These are phyloP conservation scores for Hysterium pulicare DNA, from an alignment of 2,329 filamentous ascomycete genomes.

Conservation along the genomic window DNA sequence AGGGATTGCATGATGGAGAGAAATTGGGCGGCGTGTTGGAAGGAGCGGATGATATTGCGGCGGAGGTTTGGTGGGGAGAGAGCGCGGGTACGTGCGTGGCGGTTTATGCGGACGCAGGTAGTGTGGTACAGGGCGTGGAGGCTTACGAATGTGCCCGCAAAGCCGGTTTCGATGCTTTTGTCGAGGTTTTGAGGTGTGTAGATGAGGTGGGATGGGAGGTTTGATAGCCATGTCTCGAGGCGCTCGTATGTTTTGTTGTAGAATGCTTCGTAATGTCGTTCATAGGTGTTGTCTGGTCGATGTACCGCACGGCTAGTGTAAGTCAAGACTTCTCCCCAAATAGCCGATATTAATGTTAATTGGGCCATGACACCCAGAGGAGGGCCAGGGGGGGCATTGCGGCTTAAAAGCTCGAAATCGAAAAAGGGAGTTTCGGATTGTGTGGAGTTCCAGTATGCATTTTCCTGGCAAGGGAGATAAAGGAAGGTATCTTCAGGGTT, in stretches of 20 bases:
- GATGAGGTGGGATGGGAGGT: slow-evolving; percentile 54
- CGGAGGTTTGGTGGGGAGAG: slow-evolving; percentile 25
- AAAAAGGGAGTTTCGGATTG: slow-evolving; percentile 60
- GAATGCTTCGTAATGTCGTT: slow-evolving; percentile 48
- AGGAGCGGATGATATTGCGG: slow-evolving; percentile 30
- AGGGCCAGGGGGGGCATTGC: slow-evolving; percentile 28
- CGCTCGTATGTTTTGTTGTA: slow-evolving; percentile 51
- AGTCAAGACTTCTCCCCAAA: slow-evolving; percentile 64
- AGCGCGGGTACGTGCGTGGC: slow-evolving; percentile 45
- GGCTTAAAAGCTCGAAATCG: slow-evolving; percentile 49
- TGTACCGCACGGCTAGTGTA: slow-evolving; percentile 55
- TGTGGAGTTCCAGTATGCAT: slow-evolving; percentile 59
- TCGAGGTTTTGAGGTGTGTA: slow-evolving; percentile 59
- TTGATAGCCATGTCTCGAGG: slow-evolving; percentile 57
- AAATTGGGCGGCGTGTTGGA: slow-evolving; percentile 27
- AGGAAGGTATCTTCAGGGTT: slow-evolving; percentile 64
- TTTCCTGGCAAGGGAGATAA: slow-evolving; percentile 60
- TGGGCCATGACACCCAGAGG: slow-evolving; percentile 54
- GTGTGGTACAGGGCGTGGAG: slow-evolving; percentile 67
- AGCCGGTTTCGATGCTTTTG: slow-evolving; percentile 51
- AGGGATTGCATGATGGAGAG: slow-evolving; percentile 32
- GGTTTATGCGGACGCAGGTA: slow-evolving; percentile 62
- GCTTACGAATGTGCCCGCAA: slow-evolving; percentile 58
- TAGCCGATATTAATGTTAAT: slow-evolving; percentile 59
- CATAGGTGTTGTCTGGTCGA: slow-evolving; percentile 42